Evolutionary conservation across 1,139 yeast species (phyloP).

Genomic region (Arxiozyma bovina): DNA sequence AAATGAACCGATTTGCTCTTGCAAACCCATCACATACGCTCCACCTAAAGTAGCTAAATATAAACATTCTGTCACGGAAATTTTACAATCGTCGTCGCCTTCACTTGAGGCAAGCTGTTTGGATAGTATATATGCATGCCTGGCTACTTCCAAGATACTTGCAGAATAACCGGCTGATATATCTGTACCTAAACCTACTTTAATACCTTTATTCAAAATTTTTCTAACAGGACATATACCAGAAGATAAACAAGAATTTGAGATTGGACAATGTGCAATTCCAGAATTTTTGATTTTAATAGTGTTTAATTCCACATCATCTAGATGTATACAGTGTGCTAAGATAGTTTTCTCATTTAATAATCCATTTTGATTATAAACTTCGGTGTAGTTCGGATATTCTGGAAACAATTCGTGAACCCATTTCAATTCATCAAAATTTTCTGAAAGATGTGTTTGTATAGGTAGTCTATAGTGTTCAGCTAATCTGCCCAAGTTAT

Average conservation of each 20-base stretch:
- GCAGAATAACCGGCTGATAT: conserved; percentile 87
- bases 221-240: conserved; percentile 84
- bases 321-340: conserved; percentile 82
- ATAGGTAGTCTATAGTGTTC: conserved; percentile 46
- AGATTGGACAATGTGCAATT: conserved; percentile 87
- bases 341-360: conserved; percentile 60
- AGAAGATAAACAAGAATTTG: conserved; percentile 79
- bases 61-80: conserved; percentile 62
- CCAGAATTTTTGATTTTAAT: conserved; percentile 54
- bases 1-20: conserved; percentile 57
- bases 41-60: conserved; percentile 87
- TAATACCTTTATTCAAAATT: conserved; percentile 55
- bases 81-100: conserved; percentile 40
- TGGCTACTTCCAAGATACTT: conserved; percentile 65
- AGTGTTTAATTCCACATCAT: conserved; percentile 52
- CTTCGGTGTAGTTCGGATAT: conserved; percentile 59
- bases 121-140: conserved; percentile 74
- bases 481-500: conserved; percentile 56
- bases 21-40: conserved; percentile 64
- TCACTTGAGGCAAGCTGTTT: conserved; percentile 66
- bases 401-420: conserved; percentile 71
- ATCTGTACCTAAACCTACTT: conserved; percentile 85
- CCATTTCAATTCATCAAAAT: conserved; percentile 62
- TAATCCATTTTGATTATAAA: conserved; percentile 58
- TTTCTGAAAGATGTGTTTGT: conserved; percentile 88